These are phyloP conservation scores for Teunomyces atbi DNA, from an alignment of 805 yeast species.

Conservation along the genomic window DNA sequence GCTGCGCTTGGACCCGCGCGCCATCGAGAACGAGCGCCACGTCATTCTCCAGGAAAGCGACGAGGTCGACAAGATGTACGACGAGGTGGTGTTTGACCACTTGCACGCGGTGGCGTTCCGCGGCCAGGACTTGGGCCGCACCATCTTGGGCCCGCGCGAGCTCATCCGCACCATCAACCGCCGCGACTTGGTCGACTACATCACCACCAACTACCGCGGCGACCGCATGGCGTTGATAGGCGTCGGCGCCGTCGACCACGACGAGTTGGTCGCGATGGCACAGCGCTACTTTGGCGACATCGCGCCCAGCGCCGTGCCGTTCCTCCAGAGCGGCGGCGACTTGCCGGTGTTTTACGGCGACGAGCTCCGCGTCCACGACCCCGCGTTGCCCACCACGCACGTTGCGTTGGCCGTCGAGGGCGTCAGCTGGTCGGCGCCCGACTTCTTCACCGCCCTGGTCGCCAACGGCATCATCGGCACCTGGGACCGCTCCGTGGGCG, in stretches of 20 bases:
- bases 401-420: conserved; percentile 97
- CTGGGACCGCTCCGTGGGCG: conserved; percentile 92
- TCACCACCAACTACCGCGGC: conserved; percentile 83
- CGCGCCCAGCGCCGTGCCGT: conserved; percentile 56
- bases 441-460: conserved; percentile 90
- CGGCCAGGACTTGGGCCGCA: conserved; percentile 92
- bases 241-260: conserved; percentile 91
- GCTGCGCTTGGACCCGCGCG: conserved; percentile 75
- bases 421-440: conserved; percentile 94
- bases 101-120: conserved; percentile 88
- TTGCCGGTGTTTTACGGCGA: conserved; percentile 81
- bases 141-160: conserved; percentile 91
- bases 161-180: conserved; percentile 79
- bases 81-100: conserved; percentile 97
- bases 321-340: conserved; percentile 72
- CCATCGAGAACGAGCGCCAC: conserved; percentile 94
- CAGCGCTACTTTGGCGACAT: conserved; percentile 73
- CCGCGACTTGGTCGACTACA: conserved; percentile 74
- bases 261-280: conserved; percentile 74
- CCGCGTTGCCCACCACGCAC: conserved; percentile 82
- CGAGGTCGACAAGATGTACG: conserved; percentile 97
- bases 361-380: conserved; percentile 81
- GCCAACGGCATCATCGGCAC: conserved; percentile 96
- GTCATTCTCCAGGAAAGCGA: conserved; percentile 96
- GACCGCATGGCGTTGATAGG: conserved; percentile 99